A percentile compares a stretch with the other conserved stretches of the same genome.
Evolutionary conservation across 2,329 filamentous ascomycete species (phyloP).

Genomic region (Myrmaecium sp.): DNA sequence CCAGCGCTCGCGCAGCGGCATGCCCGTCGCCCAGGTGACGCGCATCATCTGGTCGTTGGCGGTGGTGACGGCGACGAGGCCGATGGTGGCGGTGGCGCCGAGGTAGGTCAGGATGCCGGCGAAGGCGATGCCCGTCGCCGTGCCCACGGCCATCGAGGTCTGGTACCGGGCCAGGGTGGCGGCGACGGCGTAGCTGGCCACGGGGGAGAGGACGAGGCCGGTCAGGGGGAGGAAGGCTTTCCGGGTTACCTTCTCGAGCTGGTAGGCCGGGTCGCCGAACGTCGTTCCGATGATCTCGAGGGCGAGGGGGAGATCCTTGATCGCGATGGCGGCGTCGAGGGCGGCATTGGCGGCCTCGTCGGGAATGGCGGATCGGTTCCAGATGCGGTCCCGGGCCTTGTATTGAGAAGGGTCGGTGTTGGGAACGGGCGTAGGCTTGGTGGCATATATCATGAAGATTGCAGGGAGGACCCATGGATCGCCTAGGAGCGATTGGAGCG

Average conservation of each 20-base stretch:
- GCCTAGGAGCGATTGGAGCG: constrained; percentile 55
- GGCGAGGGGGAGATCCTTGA: constrained; percentile 60
- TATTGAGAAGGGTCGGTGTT: constrained; percentile 33
- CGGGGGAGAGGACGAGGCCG: constrained; percentile 40
- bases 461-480: constrained; percentile 62
- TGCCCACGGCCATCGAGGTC: constrained; percentile 56
- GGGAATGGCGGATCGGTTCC: constrained; percentile 57
- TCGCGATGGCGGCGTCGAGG: constrained; percentile 61
- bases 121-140: constrained; percentile 64
- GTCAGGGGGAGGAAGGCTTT: constrained; percentile 43
- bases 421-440: constrained; percentile 56
- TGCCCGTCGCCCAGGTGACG: constrained; percentile 76
- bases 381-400: no score
- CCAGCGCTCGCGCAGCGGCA: constrained; percentile 68
- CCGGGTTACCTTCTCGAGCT: constrained; percentile 48
- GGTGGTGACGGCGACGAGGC: constrained; percentile 69
- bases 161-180: constrained; percentile 50
- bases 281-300: constrained; percentile 57
- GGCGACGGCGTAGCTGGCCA: constrained; percentile 54
- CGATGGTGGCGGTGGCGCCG: constrained; percentile 62
- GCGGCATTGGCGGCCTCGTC: constrained; percentile 53
- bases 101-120: constrained; percentile 71
- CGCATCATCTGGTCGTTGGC: constrained; percentile 90
- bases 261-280: constrained; percentile 50
- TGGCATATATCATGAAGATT: constrained; percentile 66